Evolutionary conservation across 192 early-diverging fungal genomes (phyloP).

Genomic region (Rhizophagus prolifer): DNA sequence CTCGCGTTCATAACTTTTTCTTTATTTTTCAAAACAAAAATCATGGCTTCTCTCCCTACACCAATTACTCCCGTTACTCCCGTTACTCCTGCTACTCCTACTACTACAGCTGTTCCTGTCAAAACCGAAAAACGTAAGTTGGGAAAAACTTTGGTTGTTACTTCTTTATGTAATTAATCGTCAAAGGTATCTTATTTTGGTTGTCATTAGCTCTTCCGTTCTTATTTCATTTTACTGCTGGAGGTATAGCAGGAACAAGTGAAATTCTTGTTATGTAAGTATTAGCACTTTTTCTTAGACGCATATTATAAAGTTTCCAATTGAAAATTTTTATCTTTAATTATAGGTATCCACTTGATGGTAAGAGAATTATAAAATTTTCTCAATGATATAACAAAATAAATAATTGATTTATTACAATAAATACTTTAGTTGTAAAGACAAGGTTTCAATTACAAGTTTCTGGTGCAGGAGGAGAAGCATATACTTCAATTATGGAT

Average conservation of each 20-base stretch:
- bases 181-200: background rate
- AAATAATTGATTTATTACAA: background rate
- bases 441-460: constrained; percentile 97
- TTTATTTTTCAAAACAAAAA: background rate
- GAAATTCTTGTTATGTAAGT: constrained; percentile 94
- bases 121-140: background rate
- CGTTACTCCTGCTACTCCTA: background rate
- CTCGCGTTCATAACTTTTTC: no score
- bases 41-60: background rate
- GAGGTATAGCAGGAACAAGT: constrained; percentile 80
- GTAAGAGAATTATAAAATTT: background rate
- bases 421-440: constrained; percentile 70
- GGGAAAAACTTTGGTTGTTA: background rate
- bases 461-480: constrained; percentile 70
- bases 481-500: constrained; percentile 82
- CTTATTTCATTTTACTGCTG: constrained; percentile 75
- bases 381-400: background rate
- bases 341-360: constrained; percentile 20
- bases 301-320: background rate
- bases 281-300: constrained; percentile 35
- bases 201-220: constrained; percentile 62
- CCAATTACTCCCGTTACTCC: no score
- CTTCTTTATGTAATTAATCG: background rate
- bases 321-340: background rate
- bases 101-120: background rate